phyloP scores from a whole-genome alignment of 768 basidiomycete species.

The Termitomyces sp. region DNA sequence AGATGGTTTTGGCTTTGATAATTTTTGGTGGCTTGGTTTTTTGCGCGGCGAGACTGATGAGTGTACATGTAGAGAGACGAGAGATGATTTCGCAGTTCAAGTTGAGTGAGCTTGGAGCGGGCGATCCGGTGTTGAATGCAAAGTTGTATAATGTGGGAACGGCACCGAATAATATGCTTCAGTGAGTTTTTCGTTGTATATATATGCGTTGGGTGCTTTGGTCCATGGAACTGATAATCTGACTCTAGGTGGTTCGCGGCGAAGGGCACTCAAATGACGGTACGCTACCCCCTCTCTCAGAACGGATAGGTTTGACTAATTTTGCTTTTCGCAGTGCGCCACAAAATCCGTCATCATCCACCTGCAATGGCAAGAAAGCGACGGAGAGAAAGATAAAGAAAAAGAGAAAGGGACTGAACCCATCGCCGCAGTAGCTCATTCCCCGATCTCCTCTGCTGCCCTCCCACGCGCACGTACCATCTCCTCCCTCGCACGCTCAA shows the following conservation, averaged over 20 bases:
- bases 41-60: slow-evolving; percentile 1
- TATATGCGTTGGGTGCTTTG: not conserved
- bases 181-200: slow-evolving; percentile 34
- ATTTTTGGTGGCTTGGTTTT: not conserved
- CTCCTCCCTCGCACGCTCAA: slow-evolving; percentile 55
- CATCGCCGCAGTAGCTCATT: slow-evolving; percentile 14
- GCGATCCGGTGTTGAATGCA: slow-evolving; percentile 62
- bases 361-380: slow-evolving; percentile 80
- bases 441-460: slow-evolving; percentile 21
- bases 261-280: slow-evolving; percentile 84
- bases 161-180: slow-evolving; percentile 85
- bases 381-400: slow-evolving; percentile 28
- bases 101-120: slow-evolving; percentile 69
- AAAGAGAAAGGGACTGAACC: slow-evolving; percentile 11
- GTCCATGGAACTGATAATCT: not conserved
- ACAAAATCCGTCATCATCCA: slow-evolving; percentile 86
- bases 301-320: not conserved
- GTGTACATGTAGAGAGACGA: slow-evolving; percentile 40
- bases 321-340: slow-evolving; percentile 56
- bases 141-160: slow-evolving; percentile 76
- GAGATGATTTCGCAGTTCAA: slow-evolving; percentile 95
- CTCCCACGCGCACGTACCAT: slow-evolving; percentile 40
- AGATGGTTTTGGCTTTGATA: not conserved
- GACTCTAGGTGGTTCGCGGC: slow-evolving; percentile 69
- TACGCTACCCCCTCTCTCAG: slow-evolving; percentile 28